phyloP scores from a whole-genome alignment of 2,329 filamentous ascomycete species.

The Xylariales sp. region DNA sequence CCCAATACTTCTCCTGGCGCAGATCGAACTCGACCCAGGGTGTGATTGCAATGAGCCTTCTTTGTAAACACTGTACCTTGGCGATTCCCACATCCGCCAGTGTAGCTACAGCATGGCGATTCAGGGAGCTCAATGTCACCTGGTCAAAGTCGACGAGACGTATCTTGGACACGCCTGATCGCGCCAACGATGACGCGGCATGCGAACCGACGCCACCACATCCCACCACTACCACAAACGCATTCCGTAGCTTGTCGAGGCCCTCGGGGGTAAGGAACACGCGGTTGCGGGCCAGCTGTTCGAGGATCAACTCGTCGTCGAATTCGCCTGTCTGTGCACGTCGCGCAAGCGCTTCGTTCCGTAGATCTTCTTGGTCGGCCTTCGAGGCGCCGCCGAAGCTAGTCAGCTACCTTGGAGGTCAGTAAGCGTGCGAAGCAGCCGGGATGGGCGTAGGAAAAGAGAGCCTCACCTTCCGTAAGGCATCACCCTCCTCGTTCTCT shows the following conservation, averaged over 20 bases:
- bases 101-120: slow-evolving; percentile 93
- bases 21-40: slow-evolving; percentile 92
- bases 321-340: slow-evolving; percentile 60
- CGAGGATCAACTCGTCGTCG: slow-evolving; percentile 78
- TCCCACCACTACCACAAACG: slow-evolving; percentile 86
- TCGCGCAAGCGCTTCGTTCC: slow-evolving; percentile 53
- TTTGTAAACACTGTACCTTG: slow-evolving; percentile 82
- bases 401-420: slow-evolving; percentile 46
- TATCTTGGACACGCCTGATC: slow-evolving; percentile 83
- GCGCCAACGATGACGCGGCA: slow-evolving; percentile 76
- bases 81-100: slow-evolving; percentile 88
- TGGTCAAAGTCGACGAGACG: slow-evolving; percentile 96
- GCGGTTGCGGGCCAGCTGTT: slow-evolving; percentile 62
- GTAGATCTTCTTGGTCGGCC: slow-evolving; percentile 56
- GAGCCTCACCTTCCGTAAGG: slow-evolving; percentile 30
- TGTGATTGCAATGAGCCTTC: slow-evolving; percentile 76
- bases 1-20: slow-evolving; percentile 76
- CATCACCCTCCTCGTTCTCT: slow-evolving; percentile 26
- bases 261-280: slow-evolving; percentile 67
- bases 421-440: slow-evolving; percentile 10
- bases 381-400: slow-evolving; percentile 52
- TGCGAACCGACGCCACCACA: slow-evolving; percentile 95
- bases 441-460: background rate
- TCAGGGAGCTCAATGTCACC: slow-evolving; percentile 89
- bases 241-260: slow-evolving; percentile 69